These are phyloP conservation scores for Corylus avellana DNA, from an alignment of 306 rosid species.

Conservation along the genomic window DNA sequence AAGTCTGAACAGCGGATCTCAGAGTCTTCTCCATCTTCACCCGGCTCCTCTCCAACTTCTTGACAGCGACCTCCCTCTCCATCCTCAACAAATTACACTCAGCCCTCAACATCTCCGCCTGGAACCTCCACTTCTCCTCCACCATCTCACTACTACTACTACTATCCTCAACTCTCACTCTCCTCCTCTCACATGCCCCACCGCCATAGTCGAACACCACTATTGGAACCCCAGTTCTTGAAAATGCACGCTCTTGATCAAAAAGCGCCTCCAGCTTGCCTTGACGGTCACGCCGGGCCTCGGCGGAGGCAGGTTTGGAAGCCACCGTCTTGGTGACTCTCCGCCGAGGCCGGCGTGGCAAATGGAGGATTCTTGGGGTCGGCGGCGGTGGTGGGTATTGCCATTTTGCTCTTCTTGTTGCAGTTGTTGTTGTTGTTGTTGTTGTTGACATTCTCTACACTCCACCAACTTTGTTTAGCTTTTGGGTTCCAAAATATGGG, in stretches of 20 bases:
- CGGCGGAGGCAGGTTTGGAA: constrained; percentile 32
- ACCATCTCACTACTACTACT: constrained; percentile 31
- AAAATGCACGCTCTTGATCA: constrained; percentile 50
- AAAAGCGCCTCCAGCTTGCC: constrained; percentile 62
- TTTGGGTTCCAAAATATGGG: constrained; percentile 12
- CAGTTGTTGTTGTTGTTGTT: constrained; percentile 31
- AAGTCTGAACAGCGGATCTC: constrained; percentile 65
- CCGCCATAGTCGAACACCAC: constrained; percentile 50
- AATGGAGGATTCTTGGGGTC: constrained; percentile 73
- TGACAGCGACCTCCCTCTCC: constrained; percentile 79
- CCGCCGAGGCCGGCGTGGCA: constrained; percentile 77
- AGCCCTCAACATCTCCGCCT: constrained; percentile 89
- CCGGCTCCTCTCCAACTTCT: constrained; percentile 60
- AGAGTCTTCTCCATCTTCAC: constrained; percentile 60
- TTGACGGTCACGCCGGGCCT: constrained; percentile 29
- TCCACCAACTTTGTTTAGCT: background rate
- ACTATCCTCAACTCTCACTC: constrained; percentile 54
- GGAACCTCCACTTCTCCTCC: constrained; percentile 89
- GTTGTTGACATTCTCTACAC: constrained; percentile 39
- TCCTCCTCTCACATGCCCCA: constrained; percentile 42
- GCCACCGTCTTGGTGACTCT: constrained; percentile 36
- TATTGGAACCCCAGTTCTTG: constrained; percentile 38
- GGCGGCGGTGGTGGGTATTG: constrained; percentile 76
- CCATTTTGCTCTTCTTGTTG: constrained; percentile 66
- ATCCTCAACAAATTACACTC: constrained; percentile 91